Percentiles rank a stretch among this genome's conserved stretches.
These are phyloP conservation scores for Calonectria hongkongensis DNA, from an alignment of 2,329 filamentous ascomycete genomes.

Conservation along the genomic window DNA sequence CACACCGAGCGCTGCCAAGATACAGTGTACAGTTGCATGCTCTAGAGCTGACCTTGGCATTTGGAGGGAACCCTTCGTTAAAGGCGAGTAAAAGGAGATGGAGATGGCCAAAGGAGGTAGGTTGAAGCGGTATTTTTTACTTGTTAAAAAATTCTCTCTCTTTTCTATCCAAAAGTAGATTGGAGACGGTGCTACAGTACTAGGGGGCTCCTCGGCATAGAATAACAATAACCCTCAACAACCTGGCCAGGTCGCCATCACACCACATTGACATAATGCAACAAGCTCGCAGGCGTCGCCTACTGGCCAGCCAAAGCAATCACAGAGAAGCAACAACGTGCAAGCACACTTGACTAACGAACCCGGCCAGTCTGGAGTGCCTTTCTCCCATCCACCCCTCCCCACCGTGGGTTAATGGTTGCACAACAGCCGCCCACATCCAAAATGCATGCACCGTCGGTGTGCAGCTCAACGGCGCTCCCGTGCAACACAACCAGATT, in stretches of 20 bases:
- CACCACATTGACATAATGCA: constrained; percentile 41
- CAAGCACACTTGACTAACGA: background rate
- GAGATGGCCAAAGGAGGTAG: background rate
- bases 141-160: background rate
- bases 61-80: constrained; percentile 4
- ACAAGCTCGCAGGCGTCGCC: constrained; percentile 30
- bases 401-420: constrained; percentile 34
- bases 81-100: constrained; percentile 16
- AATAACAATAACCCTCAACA: constrained; percentile 14
- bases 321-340: constrained; percentile 17
- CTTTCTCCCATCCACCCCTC: constrained; percentile 4
- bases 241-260: constrained; percentile 31
- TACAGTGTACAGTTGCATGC: constrained; percentile 8
- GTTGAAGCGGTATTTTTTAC: background rate
- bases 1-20: constrained; percentile 27
- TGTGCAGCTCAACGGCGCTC: constrained; percentile 49
- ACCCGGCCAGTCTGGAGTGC: constrained; percentile 2
- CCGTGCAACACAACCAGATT: constrained; percentile 45
- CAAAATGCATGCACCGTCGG: constrained; percentile 48
- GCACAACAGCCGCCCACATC: constrained; percentile 48
- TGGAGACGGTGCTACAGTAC: background rate
- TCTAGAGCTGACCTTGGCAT: constrained; percentile 19
- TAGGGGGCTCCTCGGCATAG: background rate
- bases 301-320: constrained; percentile 35
- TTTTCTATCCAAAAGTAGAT: background rate